These are phyloP conservation scores for Mortierella sp. DNA, from an alignment of 371 early-diverging fungal genomes.

Conservation along the genomic window DNA sequence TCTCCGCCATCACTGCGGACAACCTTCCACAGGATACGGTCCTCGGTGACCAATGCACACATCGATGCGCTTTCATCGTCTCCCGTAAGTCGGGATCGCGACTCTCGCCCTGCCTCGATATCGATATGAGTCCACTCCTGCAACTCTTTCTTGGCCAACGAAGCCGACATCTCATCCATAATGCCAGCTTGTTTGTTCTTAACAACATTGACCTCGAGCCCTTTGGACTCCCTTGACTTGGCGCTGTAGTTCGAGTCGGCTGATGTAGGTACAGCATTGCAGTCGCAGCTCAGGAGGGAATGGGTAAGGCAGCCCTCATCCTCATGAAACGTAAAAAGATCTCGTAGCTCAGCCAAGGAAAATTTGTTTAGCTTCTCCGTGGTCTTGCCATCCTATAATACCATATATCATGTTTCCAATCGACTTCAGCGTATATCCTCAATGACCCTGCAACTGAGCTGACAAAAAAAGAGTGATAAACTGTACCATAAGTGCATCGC, in stretches of 20 bases:
- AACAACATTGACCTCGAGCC: too few species aligned
- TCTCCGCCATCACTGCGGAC: constrained; percentile 76
- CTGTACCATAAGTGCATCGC: constrained; percentile 61
- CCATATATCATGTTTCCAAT: too few species aligned
- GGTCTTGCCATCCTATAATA: constrained; percentile 50
- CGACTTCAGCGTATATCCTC: too few species aligned
- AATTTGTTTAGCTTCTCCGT: constrained; percentile 47
- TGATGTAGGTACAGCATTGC: constrained; percentile 3
- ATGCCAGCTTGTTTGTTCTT: not conserved
- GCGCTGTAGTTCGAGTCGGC: not conserved
- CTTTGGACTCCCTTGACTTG: not conserved
- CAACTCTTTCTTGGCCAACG: constrained; percentile 30
- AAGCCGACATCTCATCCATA: constrained; percentile 14
- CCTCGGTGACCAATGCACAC: not conserved
- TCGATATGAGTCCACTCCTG: constrained; percentile 42
- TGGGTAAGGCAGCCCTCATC: constrained; percentile 60
- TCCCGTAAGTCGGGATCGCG: not conserved
- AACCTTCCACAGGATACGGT: constrained; percentile 15
- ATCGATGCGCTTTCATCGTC: not conserved
- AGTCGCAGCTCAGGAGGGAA: constrained; percentile 55
- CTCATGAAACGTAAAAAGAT: constrained; percentile 61
- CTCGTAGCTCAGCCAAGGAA: constrained; percentile 55
- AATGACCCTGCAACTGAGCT: too few species aligned
- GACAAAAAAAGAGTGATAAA: not conserved
- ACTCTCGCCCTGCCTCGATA: constrained; percentile 9